A percentile compares a stretch with the other conserved stretches of the same genome.
These are phyloP conservation scores for Infundibulicybe gibba DNA, from an alignment of 768 basidiomycete species.

Conservation along the genomic window DNA sequence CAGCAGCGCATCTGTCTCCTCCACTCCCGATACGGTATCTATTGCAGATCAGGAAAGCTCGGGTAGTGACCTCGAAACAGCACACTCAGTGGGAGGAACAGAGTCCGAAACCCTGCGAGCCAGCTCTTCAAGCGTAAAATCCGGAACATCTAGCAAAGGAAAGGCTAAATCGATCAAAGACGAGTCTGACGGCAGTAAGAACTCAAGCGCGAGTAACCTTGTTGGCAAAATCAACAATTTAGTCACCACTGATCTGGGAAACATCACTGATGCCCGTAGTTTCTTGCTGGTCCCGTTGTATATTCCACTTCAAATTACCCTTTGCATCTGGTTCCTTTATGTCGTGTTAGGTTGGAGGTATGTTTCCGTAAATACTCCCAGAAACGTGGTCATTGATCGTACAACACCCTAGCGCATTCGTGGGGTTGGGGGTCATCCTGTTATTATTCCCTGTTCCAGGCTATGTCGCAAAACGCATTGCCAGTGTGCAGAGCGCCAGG, in stretches of 20 bases:
- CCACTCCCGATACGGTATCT: conserved; percentile 11
- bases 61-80: conserved; percentile 10
- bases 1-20: conserved; percentile 6
- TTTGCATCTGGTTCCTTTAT: conserved; percentile 42
- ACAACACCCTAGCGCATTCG: conserved; percentile 41
- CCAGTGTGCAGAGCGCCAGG: conserved; percentile 42
- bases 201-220: conserved; percentile 38
- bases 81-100: conserved; percentile 9
- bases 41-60: neutral
- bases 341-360: conserved; percentile 44
- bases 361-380: conserved; percentile 2
- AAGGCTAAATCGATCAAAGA: neutral
- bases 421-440: conserved; percentile 51
- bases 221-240: conserved; percentile 78
- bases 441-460: conserved; percentile 58
- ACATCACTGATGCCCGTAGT: conserved; percentile 30
- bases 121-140: conserved; percentile 1
- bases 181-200: conserved; percentile 5
- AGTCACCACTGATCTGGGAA: conserved; percentile 57
- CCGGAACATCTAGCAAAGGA: neutral
- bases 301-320: conserved; percentile 35
- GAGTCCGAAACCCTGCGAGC: conserved; percentile 6
- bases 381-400: conserved; percentile 2
- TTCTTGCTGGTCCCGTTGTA: conserved; percentile 31
- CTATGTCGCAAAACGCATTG: conserved; percentile 45